Base-by-base conservation (phyloP, 345 rosid species). In the Euphorbia tirucalli region DNA sequence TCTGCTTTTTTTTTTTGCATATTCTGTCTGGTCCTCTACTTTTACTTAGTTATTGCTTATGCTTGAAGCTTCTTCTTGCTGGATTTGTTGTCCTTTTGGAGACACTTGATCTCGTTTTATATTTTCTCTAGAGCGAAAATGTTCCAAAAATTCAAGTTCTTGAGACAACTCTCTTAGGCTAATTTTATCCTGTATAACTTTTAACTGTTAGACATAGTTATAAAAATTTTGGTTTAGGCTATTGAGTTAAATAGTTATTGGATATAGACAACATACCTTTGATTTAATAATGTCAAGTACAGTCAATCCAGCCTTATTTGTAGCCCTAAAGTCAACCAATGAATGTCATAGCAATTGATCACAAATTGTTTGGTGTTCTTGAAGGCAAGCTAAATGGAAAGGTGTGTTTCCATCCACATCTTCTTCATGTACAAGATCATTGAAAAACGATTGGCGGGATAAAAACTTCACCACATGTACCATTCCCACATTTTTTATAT, bases 401-500 rank as follows among this genome's bases (percentile, higher is more conserved):
- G 85, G 76, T 3, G 85, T 80, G 78, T 85, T 80, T 68, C 88
- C 86, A 15, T 74, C n/a, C 48, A 11, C 37, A 69, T 85, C 83
- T 3, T 71, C 67, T 49, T 63, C 55, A 30, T 81, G 83, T 71
- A 79, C 44, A 5, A 83, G 74, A 50, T 61, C 65, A 16, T 25
- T 70, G 48, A 74, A 43, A 41, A 54, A n/a, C n/a, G n/a, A n/a
- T n/a, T n/a, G n/a, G n/a, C n/a, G n/a, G n/a, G n/a, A n/a, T n/a
- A 81, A 64, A 19, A 44, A 68, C 16, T 61, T 41, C 27, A 85
- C 73, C 16, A 65, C 73, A 4, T 71, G 65, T n/a, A 31, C 66
- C 37, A 73, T 70, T 7, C 74, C 77, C 60, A n/a, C n/a, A n/a
- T n/a, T n/a, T n/a, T n/a, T n/a, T n/a, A n/a, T n/a, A n/a, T n/a